Evolutionary conservation across 768 basidiomycete genomes (phyloP).

Genomic region (Kwoniella dendrophila): DNA sequence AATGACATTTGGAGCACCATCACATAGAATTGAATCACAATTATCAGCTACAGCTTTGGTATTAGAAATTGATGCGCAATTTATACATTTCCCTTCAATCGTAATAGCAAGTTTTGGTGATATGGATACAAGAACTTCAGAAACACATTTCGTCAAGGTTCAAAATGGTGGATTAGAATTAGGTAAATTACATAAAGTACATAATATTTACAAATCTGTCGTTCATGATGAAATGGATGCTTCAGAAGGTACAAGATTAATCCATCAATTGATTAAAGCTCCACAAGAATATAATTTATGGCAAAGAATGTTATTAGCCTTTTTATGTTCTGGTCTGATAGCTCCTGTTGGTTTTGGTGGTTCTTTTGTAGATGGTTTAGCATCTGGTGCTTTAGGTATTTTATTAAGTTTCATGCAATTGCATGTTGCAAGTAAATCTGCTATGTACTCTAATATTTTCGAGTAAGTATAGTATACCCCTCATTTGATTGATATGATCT

Average conservation of each 20-base stretch:
- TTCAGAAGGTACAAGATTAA: slow-evolving; percentile 44
- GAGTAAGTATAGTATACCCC: slow-evolving; percentile 64
- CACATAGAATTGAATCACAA: slow-evolving; percentile 52
- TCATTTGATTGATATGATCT: background rate
- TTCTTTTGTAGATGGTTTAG: slow-evolving; percentile 62
- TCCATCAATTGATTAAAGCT: slow-evolving; percentile 67
- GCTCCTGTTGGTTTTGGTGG: slow-evolving; percentile 82
- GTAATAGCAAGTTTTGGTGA: slow-evolving; percentile 52
- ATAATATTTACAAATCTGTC: slow-evolving; percentile 47
- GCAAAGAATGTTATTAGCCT: slow-evolving; percentile 69
- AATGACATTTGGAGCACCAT: slow-evolving; percentile 63
- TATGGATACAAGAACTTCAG: slow-evolving; percentile 48
- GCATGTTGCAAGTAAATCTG: slow-evolving; percentile 71
- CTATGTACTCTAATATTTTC: slow-evolving; percentile 85
- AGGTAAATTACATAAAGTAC: slow-evolving; percentile 48
- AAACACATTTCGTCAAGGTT: slow-evolving; percentile 50
- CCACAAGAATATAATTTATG: slow-evolving; percentile 67
- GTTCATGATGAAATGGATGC: slow-evolving; percentile 53
- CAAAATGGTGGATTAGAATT: slow-evolving; percentile 45
- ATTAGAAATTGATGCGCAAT: slow-evolving; percentile 51
- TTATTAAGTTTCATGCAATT: slow-evolving; percentile 72
- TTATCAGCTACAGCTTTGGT: slow-evolving; percentile 47
- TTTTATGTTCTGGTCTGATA: slow-evolving; percentile 72
- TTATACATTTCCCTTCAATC: slow-evolving; percentile 52
- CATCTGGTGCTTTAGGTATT: slow-evolving; percentile 59